A percentile compares a stretch with the other conserved stretches of the same genome.
Conservation (phyloP, 2,329 filamentous ascomycete genomes). For the Pseudopithomyces maydicus region DNA sequence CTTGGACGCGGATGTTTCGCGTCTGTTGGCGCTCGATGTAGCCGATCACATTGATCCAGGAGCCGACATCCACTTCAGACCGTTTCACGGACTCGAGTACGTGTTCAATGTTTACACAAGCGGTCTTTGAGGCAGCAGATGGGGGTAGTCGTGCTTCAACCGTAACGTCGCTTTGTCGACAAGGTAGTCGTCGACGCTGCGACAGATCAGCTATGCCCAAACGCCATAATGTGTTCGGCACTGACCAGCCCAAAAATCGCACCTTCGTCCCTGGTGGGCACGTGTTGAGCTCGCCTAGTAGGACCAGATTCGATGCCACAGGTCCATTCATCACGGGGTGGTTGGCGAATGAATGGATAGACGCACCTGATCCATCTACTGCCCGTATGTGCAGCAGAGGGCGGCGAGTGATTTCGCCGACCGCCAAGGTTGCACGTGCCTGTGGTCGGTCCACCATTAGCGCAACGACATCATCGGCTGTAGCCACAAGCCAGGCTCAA, state of each 20-base stretch:
- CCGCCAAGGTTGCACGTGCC: conserved; percentile 14
- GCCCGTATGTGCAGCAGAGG: no score
- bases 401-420: conserved; percentile 3
- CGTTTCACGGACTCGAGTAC: conserved; percentile 68
- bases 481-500: conserved; percentile 6
- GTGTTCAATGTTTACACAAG: conserved; percentile 72
- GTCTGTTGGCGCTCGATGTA: conserved; percentile 59
- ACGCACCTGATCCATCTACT: no score
- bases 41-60: conserved; percentile 88
- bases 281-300: conserved; percentile 52
- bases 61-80: conserved; percentile 71
- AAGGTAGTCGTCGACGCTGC: conserved; percentile 65
- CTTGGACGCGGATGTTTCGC: conserved; percentile 64
- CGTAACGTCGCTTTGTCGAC: conserved; percentile 64
- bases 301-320: conserved; percentile 60
- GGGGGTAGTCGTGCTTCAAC: conserved; percentile 71
- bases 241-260: conserved; percentile 89
- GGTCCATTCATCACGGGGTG: conserved; percentile 52
- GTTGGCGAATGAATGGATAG: neutral
- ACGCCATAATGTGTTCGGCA: conserved; percentile 13
- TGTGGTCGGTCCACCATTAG: conserved; percentile 14
- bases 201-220: conserved; percentile 13
- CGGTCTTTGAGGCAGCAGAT: conserved; percentile 48
- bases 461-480: conserved; percentile 18
- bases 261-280: conserved; percentile 73